Evolutionary conservation across 2,329 filamentous ascomycete genomes (phyloP), one percentile per base, ranked within the genome.

Genomic region (Cladosporium sp.): DNA sequence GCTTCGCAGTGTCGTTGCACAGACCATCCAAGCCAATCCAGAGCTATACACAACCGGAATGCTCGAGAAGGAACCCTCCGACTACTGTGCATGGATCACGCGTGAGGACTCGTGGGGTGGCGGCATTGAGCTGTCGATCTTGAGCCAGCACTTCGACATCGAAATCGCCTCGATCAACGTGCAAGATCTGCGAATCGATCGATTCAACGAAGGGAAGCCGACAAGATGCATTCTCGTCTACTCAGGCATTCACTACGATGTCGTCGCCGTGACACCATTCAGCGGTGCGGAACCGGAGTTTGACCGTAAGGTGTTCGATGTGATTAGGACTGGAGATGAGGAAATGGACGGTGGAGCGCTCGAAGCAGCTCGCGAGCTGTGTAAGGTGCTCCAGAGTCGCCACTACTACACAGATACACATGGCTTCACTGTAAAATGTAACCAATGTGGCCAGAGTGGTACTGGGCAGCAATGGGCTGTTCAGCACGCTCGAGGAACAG

Each of bases 231-330:
- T 95, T 20, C 73, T 96, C 19, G 84, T 95, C 0, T 96, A 95
- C 69, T 92, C 86, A 0, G 90, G 90, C 2, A 93, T 96, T 43
- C 91, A 96, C 67, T 96, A 96, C 69, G 92, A 96, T 68, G 85
- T 88, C 6, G 84, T 96, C 53, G 89, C 87, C 1, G 81, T 95
- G 57, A 84, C 82, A 15, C 81, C 78, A 33, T 82, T 75, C 18
- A 71, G 80, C 5, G 74, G 78, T 40, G 72, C 80, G 9, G 80
- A 84, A 7, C 81, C 88, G 0, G 86, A 93, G 20, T 80, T 84
- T 55, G 92, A 97, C 63, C 79, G 84, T n/a, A 85, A 85, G 58
- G 79, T 94, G 1, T 82, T 96, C 48, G 77, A 83, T 51, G 67
- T 77, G 1, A 50, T 66, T 12, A 51, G 58, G 25, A 57, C 59